A percentile compares a stretch with the other conserved stretches of the same genome.
Conservation (phyloP, 805 yeast species). For the Kuraishia ogatae region DNA sequence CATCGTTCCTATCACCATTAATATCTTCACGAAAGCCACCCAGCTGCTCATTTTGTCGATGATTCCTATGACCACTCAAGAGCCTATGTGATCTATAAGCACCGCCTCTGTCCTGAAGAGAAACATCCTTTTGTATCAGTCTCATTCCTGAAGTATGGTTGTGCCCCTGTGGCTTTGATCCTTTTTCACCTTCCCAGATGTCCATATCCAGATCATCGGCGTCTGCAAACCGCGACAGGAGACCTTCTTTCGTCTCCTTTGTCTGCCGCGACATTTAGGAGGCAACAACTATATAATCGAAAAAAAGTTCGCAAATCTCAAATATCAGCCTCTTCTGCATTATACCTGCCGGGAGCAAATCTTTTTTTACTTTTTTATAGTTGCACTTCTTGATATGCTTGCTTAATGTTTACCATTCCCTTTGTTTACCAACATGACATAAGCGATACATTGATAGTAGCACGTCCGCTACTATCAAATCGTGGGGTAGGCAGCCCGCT, state of each 20-base stretch:
- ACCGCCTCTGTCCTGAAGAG: neutral
- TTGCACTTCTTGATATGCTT: neutral
- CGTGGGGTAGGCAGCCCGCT: neutral
- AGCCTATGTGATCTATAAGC: neutral
- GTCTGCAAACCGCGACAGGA: neutral
- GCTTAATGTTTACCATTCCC: neutral
- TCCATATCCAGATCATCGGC: neutral
- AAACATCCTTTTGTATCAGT: neutral
- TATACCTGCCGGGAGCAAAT: too few species aligned
- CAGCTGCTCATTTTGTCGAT: neutral
- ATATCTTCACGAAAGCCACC: neutral
- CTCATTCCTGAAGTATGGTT: neutral
- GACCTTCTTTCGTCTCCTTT: neutral
- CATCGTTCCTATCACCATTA: neutral
- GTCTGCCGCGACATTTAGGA: neutral
- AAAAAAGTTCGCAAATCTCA: too few species aligned
- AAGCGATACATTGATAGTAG: neutral
- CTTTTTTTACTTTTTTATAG: too few species aligned
- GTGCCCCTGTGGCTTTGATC: neutral
- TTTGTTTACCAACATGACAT: neutral
- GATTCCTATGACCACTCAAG: neutral
- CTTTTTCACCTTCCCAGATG: neutral
- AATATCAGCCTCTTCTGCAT: too few species aligned
- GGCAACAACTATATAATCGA: too few species aligned
- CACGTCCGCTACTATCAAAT: neutral